A percentile compares a stretch with the other conserved stretches of the same genome.
Evolutionary conservation across 345 rosid species (phyloP).

Genomic region (Eucalyptus lansdowneana): DNA sequence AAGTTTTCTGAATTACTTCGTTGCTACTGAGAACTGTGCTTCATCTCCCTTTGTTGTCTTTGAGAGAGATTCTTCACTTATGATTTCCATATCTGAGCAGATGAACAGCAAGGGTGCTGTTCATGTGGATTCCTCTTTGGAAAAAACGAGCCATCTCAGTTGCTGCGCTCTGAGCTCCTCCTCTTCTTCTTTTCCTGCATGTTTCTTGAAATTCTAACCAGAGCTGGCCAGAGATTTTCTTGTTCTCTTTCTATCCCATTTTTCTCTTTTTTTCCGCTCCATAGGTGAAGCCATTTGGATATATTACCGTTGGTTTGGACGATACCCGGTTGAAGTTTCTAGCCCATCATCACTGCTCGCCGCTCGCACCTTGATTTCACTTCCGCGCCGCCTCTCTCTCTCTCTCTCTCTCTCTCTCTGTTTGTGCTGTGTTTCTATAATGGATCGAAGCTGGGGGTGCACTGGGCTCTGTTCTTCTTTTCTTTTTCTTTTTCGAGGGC

Average conservation of each 20-base stretch:
- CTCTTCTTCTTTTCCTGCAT: not conserved
- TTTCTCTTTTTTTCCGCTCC: no score
- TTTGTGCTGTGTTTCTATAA: not conserved
- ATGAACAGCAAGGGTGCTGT: not conserved
- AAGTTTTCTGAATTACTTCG: not conserved
- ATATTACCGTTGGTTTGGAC: no score
- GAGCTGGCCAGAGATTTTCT: not conserved
- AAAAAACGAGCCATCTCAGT: not conserved
- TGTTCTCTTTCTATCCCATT: not conserved
- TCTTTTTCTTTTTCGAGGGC: not conserved
- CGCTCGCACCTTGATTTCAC: no score
- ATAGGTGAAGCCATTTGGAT: no score
- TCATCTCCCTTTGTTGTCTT: not conserved
- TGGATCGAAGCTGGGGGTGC: not conserved
- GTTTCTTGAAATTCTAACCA: not conserved
- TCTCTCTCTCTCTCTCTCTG: no score
- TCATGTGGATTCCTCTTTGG: not conserved
- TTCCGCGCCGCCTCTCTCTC: constrained; percentile 2
- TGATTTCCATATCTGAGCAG: not conserved
- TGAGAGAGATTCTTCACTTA: not conserved
- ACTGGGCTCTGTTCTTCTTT: not conserved
- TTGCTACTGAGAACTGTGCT: not conserved
- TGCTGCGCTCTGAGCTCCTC: not conserved
- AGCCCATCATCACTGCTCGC: no score
- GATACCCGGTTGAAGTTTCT: no score